Base-by-base conservation (phyloP, 2,329 filamentous ascomycete genomes). In the Tolypocladium ophioglossoides region DNA sequence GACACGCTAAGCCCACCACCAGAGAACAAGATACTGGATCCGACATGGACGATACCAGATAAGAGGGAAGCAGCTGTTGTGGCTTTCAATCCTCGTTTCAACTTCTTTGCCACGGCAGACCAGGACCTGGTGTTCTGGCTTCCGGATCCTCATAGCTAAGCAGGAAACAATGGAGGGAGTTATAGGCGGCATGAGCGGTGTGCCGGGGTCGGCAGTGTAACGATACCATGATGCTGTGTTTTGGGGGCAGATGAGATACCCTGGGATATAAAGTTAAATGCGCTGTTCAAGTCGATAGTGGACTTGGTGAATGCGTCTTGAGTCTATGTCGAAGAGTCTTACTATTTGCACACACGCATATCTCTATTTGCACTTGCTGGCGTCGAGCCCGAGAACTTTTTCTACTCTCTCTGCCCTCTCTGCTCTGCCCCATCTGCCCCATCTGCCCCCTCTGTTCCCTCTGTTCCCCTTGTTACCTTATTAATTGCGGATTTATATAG, bases 51-150 rank as follows among this genome's bases (percentile, higher is more conserved):
- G 49, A 72, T 87, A 49, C 82, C 86, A 41, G 84, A 86, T 61
- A 81, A 79, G 73, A 83, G 76, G 66, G 84, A 82, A 71, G 83
- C 83, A 5, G 87, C 87, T 1, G 79, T 95, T 14, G 77, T 96
- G 44, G 89, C 87, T 24, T 94, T 91, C 68, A 97, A 96, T 66
- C 94, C 91, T 30, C 80, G 91, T 51, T 94, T 87, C 70, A 96
- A 97, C 70, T 85, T 96, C 74, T 80, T 97, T 61, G 91, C 90
- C 10, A 94, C 86, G 47, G 94, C 90, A 4, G 91, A 97, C 63
- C 86, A 86, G 64, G 91, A 96, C 53, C 74, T 90, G 56, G 72
- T 89, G 22, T 89, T 91, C 62, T 91, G 87, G 87, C 69, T 89
- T 38, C 87, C 87, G 1, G 86, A 90, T 66, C 80, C 83, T 46